phyloP scores from a whole-genome alignment of 805 yeast genomes.

The Cyberlindnera xishuangbannaensis region DNA sequence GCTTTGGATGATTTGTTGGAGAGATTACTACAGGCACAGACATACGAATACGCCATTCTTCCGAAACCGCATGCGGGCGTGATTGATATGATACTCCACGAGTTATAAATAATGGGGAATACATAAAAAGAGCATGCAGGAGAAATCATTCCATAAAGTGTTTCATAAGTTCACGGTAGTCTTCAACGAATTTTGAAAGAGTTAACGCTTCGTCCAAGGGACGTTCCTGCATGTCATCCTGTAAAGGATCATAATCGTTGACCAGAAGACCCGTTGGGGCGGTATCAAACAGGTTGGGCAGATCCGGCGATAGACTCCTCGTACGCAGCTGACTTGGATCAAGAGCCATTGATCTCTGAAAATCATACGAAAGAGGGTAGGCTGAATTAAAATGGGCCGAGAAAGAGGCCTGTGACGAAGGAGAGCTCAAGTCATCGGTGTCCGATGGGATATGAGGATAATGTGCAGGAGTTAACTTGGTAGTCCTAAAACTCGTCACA shows the following conservation, averaged over 20 bases:
- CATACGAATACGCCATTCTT: slow-evolving; percentile 13
- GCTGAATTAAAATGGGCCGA: slow-evolving; percentile 13
- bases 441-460: slow-evolving; percentile 17
- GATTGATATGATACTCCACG: slow-evolving; percentile 9
- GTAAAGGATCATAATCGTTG: slow-evolving; percentile 17
- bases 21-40: slow-evolving; percentile 12
- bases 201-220: slow-evolving; percentile 1
- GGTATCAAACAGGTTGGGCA: slow-evolving; percentile 1
- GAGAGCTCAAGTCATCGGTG: not conserved
- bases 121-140: not conserved
- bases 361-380: slow-evolving; percentile 11
- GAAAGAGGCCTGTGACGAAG: slow-evolving; percentile 7
- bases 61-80: slow-evolving; percentile 20
- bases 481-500: slow-evolving; percentile 12
- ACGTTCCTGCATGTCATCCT: slow-evolving; percentile 7
- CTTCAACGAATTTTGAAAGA: slow-evolving; percentile 13
- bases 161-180: slow-evolving; percentile 14
- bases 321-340: not conserved
- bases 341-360: slow-evolving; percentile 1
- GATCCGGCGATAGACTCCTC: not conserved
- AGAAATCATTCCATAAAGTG: slow-evolving; percentile 5
- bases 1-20: slow-evolving; percentile 13
- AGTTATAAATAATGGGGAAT: slow-evolving; percentile 2
- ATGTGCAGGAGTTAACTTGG: slow-evolving; percentile 11
- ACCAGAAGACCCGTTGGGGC: slow-evolving; percentile 10